Percentiles rank a stretch among this genome's conserved stretches.
phyloP scores from a whole-genome alignment of 208 protist species.

The Crithidia bombi region DNA sequence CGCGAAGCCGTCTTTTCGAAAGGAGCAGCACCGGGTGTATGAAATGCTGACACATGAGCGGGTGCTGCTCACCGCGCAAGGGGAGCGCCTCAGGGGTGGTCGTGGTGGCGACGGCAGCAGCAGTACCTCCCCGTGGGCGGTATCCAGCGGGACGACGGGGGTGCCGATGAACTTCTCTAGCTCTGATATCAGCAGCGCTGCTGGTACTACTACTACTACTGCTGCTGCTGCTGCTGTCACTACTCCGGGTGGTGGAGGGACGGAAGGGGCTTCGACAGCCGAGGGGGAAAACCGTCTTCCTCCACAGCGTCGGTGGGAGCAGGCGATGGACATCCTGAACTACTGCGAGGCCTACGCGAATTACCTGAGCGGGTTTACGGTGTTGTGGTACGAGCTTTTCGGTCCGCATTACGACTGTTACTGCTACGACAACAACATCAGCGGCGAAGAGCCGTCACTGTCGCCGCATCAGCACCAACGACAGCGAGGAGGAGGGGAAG shows the following conservation, averaged over 20 bases:
- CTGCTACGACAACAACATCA: constrained; percentile 9
- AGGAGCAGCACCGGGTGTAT: constrained; percentile 22
- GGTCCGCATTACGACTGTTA: constrained; percentile 50
- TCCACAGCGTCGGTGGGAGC: constrained; percentile 24
- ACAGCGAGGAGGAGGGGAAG: neutral
- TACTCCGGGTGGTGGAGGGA: neutral
- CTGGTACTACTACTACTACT: neutral
- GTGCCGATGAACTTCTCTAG: neutral
- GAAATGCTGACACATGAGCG: constrained; percentile 22
- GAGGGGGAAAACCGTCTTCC: constrained; percentile 14
- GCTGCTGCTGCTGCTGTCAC: neutral
- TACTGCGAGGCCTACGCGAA: constrained; percentile 56
- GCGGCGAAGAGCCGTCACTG: no score
- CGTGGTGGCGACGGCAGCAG: neutral
- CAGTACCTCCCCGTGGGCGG: neutral
- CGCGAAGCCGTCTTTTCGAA: constrained; percentile 18
- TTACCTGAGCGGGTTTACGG: constrained; percentile 54
- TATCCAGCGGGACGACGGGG: neutral
- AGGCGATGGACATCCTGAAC: constrained; percentile 32
- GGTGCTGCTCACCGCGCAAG: constrained; percentile 13
- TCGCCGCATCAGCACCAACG: no score
- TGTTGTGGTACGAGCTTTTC: constrained; percentile 76
- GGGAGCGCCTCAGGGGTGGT: constrained; percentile 11
- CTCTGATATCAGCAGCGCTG: constrained; percentile 4
- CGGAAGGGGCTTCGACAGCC: neutral